Base-by-base conservation (phyloP, 2,329 filamentous ascomycete species). In the Hymenoscyphus occultus region DNA sequence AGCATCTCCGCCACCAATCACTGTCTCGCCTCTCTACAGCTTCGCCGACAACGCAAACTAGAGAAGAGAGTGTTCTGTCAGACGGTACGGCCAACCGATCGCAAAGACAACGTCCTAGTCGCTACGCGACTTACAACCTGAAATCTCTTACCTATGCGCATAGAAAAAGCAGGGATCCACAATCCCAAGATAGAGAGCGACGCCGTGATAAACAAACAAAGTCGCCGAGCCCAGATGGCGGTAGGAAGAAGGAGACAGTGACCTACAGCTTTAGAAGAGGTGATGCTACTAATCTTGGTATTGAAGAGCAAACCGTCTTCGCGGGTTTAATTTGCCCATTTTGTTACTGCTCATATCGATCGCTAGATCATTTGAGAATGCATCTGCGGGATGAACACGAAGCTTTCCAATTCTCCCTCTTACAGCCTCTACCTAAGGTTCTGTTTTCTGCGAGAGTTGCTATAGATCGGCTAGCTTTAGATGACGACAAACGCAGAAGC, bases 51-150 rank as follows among this genome's bases (percentile, higher is more conserved):
- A 45, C 35, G 7, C 58, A 39, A 10, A 65, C 60, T 54, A 22
- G 16, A 7, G 66, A 65, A 57, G 63, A 67, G 13, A 42, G 40
- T 12, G 39, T 61, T 19, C 32, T 57, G 10, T 57, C 66, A 19
- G 56, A 69, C n/a, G 72, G 68, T 31, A 65, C 66, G 31, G 65
- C 67, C 42, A 65, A 31, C 58, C 71, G 72, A 51, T 64, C 65
- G 32, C 65, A 68, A 14, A 71, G 73, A 60, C 67, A 64, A 13
- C 68, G 72, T 31, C 62, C 61, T 7, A 66, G 63, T 60, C 68
- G 70, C 14, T 9, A 22, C 22, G 22, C 69, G 12, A 79, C 80
- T 28, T 88, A 88, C 71, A 88, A 88, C 68, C 74, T 88, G 45
- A 87, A 86, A 72, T 77, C 82, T 13, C 76, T 88, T 16, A 87